phyloP scores from a whole-genome alignment of 2,329 filamentous ascomycete species.

The Cercospora brassicicola region DNA sequence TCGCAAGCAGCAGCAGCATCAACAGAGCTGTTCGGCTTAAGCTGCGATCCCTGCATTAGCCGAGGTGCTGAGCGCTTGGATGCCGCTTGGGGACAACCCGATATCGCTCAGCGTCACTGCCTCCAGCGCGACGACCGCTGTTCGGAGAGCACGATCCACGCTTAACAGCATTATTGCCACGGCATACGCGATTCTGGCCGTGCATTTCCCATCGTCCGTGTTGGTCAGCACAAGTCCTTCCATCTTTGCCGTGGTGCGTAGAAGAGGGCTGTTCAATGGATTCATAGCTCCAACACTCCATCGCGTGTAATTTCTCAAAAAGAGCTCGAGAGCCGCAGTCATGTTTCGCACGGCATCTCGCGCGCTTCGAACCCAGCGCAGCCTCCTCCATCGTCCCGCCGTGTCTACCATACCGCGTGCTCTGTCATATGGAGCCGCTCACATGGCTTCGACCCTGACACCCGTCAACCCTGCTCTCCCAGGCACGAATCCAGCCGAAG shows the following conservation, averaged over 20 bases:
- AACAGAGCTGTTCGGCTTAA: slow-evolving; percentile 9
- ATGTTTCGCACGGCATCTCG: slow-evolving; percentile 36
- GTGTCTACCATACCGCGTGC: slow-evolving; percentile 25
- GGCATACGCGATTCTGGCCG: neutral
- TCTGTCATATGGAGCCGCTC: slow-evolving; percentile 27
- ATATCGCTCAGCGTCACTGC: slow-evolving; percentile 12
- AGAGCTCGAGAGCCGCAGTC: neutral
- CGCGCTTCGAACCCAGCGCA: slow-evolving; percentile 34
- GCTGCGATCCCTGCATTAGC: slow-evolving; percentile 12
- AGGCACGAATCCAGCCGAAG: slow-evolving; percentile 64
- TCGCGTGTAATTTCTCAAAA: neutral
- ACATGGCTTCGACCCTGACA: slow-evolving; percentile 54
- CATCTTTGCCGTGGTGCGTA: neutral
- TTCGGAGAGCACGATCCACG: neutral
- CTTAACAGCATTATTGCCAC: neutral
- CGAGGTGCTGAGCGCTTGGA: slow-evolving; percentile 9
- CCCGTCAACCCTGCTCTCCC: slow-evolving; percentile 63
- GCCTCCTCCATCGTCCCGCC: slow-evolving; percentile 26
- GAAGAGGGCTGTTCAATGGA: neutral
- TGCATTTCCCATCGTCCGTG: neutral
- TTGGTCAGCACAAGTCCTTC: neutral
- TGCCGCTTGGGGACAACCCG: neutral
- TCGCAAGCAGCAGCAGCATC: neutral
- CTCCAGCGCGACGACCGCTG: neutral
- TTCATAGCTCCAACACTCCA: neutral